Conservation (phyloP, 176 grass and related monocot species). For the Raddia guianensis region DNA sequence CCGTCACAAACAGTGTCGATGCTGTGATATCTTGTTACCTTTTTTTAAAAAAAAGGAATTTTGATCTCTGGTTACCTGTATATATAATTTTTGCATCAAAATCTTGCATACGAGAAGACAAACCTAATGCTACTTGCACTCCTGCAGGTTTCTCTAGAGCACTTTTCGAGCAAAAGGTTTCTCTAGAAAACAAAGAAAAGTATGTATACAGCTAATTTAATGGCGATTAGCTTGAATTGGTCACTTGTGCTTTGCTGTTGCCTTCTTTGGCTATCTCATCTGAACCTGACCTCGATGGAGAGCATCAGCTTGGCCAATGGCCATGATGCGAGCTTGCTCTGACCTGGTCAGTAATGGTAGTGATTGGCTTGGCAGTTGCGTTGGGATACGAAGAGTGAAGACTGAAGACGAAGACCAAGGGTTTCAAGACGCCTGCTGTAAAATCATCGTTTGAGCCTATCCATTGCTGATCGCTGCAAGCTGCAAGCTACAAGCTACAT, state of each 20-base stretch:
- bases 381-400: neutral
- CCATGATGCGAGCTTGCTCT: neutral
- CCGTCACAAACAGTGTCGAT: neutral
- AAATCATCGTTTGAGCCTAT: neutral
- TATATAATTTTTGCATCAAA: neutral
- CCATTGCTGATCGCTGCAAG: neutral
- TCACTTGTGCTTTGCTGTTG: neutral
- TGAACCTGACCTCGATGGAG: constrained; percentile 6
- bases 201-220: neutral
- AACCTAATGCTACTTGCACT: neutral
- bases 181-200: neutral
- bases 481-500: neutral
- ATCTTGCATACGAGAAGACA: neutral
- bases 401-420: neutral
- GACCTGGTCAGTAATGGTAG: neutral
- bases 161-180: neutral
- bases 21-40: neutral
- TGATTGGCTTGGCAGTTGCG: neutral
- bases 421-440: neutral
- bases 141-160: neutral
- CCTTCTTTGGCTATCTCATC: neutral
- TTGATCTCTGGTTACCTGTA: neutral
- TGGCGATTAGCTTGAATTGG: neutral
- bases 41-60: too few species aligned
- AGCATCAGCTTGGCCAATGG: neutral